Base-by-base conservation (phyloP, 768 basidiomycete species). In the Roridomyces roridus region DNA sequence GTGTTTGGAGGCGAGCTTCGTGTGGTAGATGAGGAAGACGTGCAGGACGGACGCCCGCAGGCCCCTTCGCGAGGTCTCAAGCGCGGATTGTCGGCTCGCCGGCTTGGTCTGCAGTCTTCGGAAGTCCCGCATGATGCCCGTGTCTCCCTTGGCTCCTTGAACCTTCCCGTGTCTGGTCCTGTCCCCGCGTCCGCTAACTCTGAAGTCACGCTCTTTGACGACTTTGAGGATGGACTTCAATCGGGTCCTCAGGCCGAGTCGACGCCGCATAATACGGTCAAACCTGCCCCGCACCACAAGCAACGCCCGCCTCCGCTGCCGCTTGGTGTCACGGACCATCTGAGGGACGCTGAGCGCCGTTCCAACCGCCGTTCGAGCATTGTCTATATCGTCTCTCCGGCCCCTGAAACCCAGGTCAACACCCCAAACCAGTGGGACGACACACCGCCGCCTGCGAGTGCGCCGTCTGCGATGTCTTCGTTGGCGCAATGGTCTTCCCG, bases 181-280 rank as follows among this genome's bases (percentile, higher is more conserved):
- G 67, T 72, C 24, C 75, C 74, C 3, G 78, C 80, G 7, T 87
- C 85, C 11, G 84, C 86, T 3, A 81, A 85, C 7, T 87, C 87
- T 18, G 85, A 84, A 11, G 77, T 76, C 5, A 86, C 86, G 0
- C 71, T 88, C 17, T 88, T 87, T 63, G 87, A 34, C 31, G 31
- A 89, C 34, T 77, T 80, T 44, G 77, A 77, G 48, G 76, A 75
- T 40, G 77, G 72, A 42, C 62, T 80, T 24, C 66, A 74, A 18
- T 72, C 74, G 14, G 80, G 80, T 28, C 85, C 85, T 21, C 76
- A 78, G 40, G 81, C 85, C 4, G 80, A 87, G 68, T 89, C 86
- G 66, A 89, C 88, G 0, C 87, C 87, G 1, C 83, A 84, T 62
- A 83, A 83, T 57, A 74, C 70, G 21, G 70, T 76, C 53, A 79